These are phyloP conservation scores for Chytriomyces sp. DNA, from an alignment of 192 early-diverging fungal species.

Conservation along the genomic window DNA sequence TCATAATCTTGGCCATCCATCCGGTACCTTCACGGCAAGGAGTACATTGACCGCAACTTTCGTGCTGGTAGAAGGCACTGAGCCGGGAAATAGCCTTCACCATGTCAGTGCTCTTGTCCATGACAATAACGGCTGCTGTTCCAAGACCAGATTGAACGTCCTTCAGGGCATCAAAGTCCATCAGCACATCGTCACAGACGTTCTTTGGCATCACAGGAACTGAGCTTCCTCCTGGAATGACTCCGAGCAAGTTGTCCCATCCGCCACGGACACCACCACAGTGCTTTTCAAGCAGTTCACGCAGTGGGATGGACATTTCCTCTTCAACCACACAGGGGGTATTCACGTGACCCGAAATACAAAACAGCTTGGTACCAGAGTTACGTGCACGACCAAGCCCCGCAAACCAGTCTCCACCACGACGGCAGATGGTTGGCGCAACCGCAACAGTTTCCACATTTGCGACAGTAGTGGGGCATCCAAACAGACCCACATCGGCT, in stretches of 20 bases:
- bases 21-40: constrained; percentile 96
- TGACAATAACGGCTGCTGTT: constrained; percentile 96
- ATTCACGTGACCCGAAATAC: constrained; percentile 98
- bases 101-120: constrained; percentile 98
- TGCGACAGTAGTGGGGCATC: constrained; percentile 99
- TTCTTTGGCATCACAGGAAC: constrained; percentile 85
- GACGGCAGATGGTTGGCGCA: constrained; percentile 90
- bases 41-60: constrained; percentile 98
- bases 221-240: constrained; percentile 97
- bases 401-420: constrained; percentile 94
- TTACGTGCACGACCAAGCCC: constrained; percentile 92
- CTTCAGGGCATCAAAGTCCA: constrained; percentile 98
- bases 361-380: constrained; percentile 95
- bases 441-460: constrained; percentile 99
- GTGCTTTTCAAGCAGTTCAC: constrained; percentile 92
- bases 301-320: constrained; percentile 96
- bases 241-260: constrained; percentile 97
- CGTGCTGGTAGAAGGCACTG: constrained; percentile 94
- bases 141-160: constrained; percentile 93
- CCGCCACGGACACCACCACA: constrained; percentile 96
- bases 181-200: constrained; percentile 89
- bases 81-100: constrained; percentile 91
- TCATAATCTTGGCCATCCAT: constrained; percentile 97
- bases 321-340: constrained; percentile 97
- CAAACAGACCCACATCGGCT: constrained; percentile 96